These are phyloP conservation scores for Strombidium stylifer DNA, from an alignment of 73 alveolate genomes.

Conservation along the genomic window DNA sequence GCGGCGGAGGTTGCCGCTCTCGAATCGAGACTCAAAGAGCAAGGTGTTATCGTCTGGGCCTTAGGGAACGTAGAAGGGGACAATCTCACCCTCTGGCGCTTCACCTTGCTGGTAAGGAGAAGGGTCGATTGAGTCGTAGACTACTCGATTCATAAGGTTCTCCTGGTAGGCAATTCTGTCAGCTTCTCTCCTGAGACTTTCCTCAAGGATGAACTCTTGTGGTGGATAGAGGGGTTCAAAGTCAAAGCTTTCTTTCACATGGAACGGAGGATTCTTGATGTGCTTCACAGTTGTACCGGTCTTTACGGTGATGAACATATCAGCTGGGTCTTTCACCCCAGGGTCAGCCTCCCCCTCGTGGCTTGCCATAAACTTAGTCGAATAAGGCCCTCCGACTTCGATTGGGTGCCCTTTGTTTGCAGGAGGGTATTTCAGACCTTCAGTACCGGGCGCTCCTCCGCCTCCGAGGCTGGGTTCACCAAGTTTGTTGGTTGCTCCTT, in stretches of 20 bases:
- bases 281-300: slow-evolving; percentile 2
- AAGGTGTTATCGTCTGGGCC: slow-evolving; percentile 67
- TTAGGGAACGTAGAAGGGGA: slow-evolving; percentile 60
- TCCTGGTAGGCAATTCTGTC: slow-evolving; percentile 74
- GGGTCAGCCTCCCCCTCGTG: neutral
- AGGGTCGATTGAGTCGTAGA: slow-evolving; percentile 70
- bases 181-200: slow-evolving; percentile 67
- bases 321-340: no score
- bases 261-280: slow-evolving; percentile 47
- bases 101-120: no score
- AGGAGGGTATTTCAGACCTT: no score
- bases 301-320: no score
- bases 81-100: slow-evolving; percentile 65
- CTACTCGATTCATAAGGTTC: slow-evolving; percentile 66
- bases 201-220: slow-evolving; percentile 68
- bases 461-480: slow-evolving; percentile 47
- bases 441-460: no score
- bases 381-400: no score
- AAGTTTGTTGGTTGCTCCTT: neutral
- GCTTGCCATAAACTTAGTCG: no score
- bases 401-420: no score
- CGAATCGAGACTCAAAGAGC: slow-evolving; percentile 64
- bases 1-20: slow-evolving; percentile 51
- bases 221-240: slow-evolving; percentile 57
- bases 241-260: slow-evolving; percentile 36